Evolutionary conservation across 176 grass and related monocot genomes (phyloP).

Genomic region (Pontederia paniculata): DNA sequence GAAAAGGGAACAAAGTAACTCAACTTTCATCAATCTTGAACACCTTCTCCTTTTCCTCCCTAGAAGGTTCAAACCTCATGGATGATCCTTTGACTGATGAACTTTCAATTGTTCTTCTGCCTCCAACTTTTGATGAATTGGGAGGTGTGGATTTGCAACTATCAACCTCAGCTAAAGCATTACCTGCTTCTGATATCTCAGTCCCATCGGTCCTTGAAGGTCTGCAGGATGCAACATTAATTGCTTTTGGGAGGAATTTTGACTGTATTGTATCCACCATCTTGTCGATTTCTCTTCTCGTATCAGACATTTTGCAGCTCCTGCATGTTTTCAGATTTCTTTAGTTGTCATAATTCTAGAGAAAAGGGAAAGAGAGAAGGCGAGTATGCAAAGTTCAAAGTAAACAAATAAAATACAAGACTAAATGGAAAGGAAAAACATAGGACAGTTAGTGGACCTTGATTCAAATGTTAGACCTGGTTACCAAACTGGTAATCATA

Average conservation of each 20-base stretch:
- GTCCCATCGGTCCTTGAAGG: constrained; percentile 21
- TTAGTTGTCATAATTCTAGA: not conserved
- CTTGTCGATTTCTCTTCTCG: constrained; percentile 37
- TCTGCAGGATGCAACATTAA: constrained; percentile 63
- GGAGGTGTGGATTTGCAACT: constrained; percentile 44
- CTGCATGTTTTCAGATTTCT: constrained; percentile 11
- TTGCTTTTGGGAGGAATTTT: constrained; percentile 57
- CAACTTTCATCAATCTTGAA: constrained; percentile 99
- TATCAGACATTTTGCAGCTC: constrained; percentile 34
- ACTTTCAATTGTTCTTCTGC: constrained; percentile 56
- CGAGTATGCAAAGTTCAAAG: not conserved
- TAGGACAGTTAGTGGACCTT: too few species aligned
- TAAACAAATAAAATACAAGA: too few species aligned
- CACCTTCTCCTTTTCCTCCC: constrained; percentile 59
- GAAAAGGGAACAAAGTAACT: constrained; percentile 27
- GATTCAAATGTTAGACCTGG: too few species aligned
- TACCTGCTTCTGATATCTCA: constrained; percentile 37
- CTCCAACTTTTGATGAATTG: constrained; percentile 46
- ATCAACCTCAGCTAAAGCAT: constrained; percentile 36
- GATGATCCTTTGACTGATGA: constrained; percentile 49
- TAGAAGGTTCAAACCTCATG: constrained; percentile 59
- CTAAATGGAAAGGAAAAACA: too few species aligned
- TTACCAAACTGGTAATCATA: too few species aligned
- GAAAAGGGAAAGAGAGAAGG: not conserved
- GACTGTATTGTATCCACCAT: constrained; percentile 24